phyloP scores from a whole-genome alignment of 768 basidiomycete species.

The Trametes cinnabarina region DNA sequence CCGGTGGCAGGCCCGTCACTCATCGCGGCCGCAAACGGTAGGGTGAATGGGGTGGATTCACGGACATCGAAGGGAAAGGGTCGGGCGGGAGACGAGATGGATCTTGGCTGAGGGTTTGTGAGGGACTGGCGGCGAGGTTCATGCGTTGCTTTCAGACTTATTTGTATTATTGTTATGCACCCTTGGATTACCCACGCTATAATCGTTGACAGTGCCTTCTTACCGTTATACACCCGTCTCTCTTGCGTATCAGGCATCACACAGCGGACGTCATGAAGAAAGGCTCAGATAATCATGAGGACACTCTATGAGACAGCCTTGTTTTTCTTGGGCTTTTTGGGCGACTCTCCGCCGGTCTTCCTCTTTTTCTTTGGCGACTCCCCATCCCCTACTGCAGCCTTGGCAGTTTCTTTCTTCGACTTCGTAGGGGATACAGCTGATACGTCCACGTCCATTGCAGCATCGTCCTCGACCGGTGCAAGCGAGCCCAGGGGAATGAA shows the following conservation, averaged over 20 bases:
- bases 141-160: slow-evolving; percentile 18
- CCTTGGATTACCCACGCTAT: slow-evolving; percentile 10
- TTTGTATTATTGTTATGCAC: slow-evolving; percentile 23
- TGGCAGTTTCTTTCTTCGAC: neutral
- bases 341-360: slow-evolving; percentile 46
- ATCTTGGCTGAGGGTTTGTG: slow-evolving; percentile 47
- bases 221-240: neutral
- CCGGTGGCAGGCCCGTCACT: slow-evolving; percentile 15
- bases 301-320: slow-evolving; percentile 11
- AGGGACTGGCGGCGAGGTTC: neutral
- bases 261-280: neutral
- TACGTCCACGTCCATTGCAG: slow-evolving; percentile 26
- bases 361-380: slow-evolving; percentile 36
- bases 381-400: neutral
- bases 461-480: slow-evolving; percentile 25
- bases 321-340: slow-evolving; percentile 44
- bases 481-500: slow-evolving; percentile 64
- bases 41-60: slow-evolving; percentile 17
- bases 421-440: neutral
- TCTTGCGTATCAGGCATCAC: neutral
- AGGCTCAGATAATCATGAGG: neutral
- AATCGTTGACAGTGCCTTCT: neutral
- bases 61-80: slow-evolving; percentile 47
- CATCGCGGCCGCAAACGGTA: neutral
- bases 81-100: slow-evolving; percentile 61